phyloP scores from a whole-genome alignment of 768 basidiomycete species.

The Naematelia aurantialba region DNA sequence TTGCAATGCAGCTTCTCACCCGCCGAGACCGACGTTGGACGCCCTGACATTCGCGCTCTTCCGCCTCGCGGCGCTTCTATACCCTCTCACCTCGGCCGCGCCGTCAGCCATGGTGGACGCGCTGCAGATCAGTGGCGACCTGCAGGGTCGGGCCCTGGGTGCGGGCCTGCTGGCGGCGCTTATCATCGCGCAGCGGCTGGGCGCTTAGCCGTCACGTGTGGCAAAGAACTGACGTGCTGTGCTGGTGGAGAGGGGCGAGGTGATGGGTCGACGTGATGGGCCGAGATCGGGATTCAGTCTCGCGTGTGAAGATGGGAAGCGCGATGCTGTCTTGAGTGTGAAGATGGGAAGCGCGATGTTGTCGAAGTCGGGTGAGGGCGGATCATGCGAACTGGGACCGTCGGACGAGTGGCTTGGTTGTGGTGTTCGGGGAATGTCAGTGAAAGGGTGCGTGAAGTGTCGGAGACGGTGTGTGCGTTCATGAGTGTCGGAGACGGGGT shows the following conservation, averaged over 20 bases:
- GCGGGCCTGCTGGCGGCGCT: constrained; percentile 37
- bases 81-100: constrained; percentile 44
- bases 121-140: constrained; percentile 37
- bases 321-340: background rate
- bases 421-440: too few relatives aligned
- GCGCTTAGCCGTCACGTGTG: too few relatives aligned
- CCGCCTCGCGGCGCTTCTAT: constrained; percentile 39
- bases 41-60: constrained; percentile 42
- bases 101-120: constrained; percentile 38
- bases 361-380: too few relatives aligned
- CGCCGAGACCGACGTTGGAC: constrained; percentile 30
- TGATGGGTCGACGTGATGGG: too few relatives aligned
- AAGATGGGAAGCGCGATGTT: background rate
- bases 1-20: constrained; percentile 13
- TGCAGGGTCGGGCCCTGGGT: constrained; percentile 38
- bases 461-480: too few relatives aligned
- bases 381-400: too few relatives aligned
- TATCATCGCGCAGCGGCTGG: constrained; percentile 36
- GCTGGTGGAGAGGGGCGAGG: background rate
- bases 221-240: too few relatives aligned
- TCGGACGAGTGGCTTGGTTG: too few relatives aligned
- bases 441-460: too few relatives aligned
- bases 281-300: too few relatives aligned
- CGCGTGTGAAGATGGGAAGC: background rate
- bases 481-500: too few relatives aligned